Base-by-base conservation (phyloP, 2,329 filamentous ascomycete genomes). In the Venturia pyrina region DNA sequence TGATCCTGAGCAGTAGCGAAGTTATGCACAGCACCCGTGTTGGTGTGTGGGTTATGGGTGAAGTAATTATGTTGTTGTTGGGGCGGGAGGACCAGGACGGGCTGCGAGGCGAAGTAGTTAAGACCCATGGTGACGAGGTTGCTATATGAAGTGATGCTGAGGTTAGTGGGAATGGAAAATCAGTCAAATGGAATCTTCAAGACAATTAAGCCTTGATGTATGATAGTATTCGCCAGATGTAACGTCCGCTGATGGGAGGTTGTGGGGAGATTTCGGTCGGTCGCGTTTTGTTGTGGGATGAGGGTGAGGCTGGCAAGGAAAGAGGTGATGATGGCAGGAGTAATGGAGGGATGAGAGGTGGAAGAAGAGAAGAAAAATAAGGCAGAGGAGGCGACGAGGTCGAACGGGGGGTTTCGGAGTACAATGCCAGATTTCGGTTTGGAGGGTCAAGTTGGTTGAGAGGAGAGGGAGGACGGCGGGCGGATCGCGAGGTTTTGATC, bases 41-140 rank as follows among this genome's bases (percentile, higher is more conserved):
- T 68, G 28, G 71, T 66, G 71, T 69, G 32, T 68, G 66, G 65
- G 68, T 68, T 41, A 66, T 68, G 50, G 63, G 70, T 34, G 67
- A 76, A 75, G 70, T 73, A 75, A 69, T 69, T 70, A 67, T 77
- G 72, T 63, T 71, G 75, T 70, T 74, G 73, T 69, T 73, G 76
- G 62, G 79, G 75, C 24, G 77, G 78, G 67, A 81, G 74, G 69
- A 80, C 76, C 66, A 81, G 76, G 46, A 78, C 79, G 56, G 79
- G 78, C 48, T 78, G 79, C 68, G 77, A 74, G 71, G 77, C 79
- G 73, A 80, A 80, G 69, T 77, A 75, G 73, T 78, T 77, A 68
- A 77, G 74, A 70, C 73, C 75, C 76, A 78, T 78, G 70, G 69
- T 73, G 64, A 73, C n/a, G 40, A 62, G 40, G 28, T 59, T 59